phyloP scores from a whole-genome alignment of 2,329 filamentous ascomycete genomes.

The Trichoderma simmonsii region DNA sequence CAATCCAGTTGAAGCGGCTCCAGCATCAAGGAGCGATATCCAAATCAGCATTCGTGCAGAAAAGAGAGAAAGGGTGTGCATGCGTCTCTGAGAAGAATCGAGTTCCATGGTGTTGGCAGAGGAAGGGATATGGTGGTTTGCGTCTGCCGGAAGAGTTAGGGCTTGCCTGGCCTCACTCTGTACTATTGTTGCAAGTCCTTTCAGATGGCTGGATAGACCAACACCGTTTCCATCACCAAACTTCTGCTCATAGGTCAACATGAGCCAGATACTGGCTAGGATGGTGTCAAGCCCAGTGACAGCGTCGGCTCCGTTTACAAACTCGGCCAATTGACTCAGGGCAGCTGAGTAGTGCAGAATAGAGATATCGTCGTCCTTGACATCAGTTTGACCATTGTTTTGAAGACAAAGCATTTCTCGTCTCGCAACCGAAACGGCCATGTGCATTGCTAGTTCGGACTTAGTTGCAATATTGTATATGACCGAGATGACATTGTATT shows the following conservation, averaged over 20 bases:
- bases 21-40: background rate
- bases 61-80: background rate
- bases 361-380: background rate
- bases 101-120: background rate
- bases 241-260: background rate
- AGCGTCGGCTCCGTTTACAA: background rate
- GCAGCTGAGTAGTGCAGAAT: background rate
- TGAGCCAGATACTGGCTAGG: background rate
- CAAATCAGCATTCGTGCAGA: background rate
- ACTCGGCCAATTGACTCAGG: background rate
- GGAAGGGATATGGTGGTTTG: background rate
- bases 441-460: background rate
- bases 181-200: background rate
- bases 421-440: background rate
- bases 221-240: background rate
- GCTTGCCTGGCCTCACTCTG: background rate
- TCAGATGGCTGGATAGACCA: background rate
- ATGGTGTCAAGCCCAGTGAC: background rate
- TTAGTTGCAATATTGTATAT: background rate
- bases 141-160: background rate
- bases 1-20: background rate
- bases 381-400: background rate
- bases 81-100: background rate
- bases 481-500: background rate
- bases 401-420: background rate